These are phyloP conservation scores for Citrus inodora DNA, from an alignment of 345 rosid species.

Conservation along the genomic window DNA sequence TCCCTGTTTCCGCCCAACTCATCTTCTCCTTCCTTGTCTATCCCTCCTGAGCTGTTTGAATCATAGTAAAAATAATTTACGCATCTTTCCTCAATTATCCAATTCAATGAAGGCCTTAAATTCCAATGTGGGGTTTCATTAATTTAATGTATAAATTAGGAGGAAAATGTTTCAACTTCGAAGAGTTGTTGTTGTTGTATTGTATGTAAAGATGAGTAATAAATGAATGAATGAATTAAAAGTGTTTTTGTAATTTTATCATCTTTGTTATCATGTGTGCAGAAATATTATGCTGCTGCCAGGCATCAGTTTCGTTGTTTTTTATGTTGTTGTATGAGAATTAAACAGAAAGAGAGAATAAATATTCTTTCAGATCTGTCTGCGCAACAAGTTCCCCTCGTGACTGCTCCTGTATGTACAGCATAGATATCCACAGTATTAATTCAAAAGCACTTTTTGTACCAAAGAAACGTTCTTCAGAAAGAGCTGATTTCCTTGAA, in stretches of 20 bases:
- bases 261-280: conserved; percentile 30
- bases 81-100: not conserved
- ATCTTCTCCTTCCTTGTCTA: conserved; percentile 83
- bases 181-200: not conserved
- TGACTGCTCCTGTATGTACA: conserved; percentile 29
- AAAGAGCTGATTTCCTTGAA: no score
- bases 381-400: conserved; percentile 27
- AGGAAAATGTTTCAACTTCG: not conserved
- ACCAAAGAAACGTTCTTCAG: not conserved
- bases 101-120: conserved; percentile 6
- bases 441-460: not conserved
- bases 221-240: not conserved
- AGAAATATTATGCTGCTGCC: conserved; percentile 35
- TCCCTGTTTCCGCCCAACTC: conserved; percentile 42
- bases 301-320: conserved; percentile 43
- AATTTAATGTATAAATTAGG: not conserved
- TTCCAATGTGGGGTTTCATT: not conserved
- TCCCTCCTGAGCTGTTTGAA: conserved; percentile 90
- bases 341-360: conserved; percentile 20
- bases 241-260: not conserved
- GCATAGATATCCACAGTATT: no score
- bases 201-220: not conserved
- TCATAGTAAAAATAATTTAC: not conserved
- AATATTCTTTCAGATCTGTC: conserved; percentile 41
- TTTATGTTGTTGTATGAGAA: conserved; percentile 38